These are phyloP conservation scores for Clarireedia monteithiana DNA, from an alignment of 2,329 filamentous ascomycete genomes.

Conservation along the genomic window DNA sequence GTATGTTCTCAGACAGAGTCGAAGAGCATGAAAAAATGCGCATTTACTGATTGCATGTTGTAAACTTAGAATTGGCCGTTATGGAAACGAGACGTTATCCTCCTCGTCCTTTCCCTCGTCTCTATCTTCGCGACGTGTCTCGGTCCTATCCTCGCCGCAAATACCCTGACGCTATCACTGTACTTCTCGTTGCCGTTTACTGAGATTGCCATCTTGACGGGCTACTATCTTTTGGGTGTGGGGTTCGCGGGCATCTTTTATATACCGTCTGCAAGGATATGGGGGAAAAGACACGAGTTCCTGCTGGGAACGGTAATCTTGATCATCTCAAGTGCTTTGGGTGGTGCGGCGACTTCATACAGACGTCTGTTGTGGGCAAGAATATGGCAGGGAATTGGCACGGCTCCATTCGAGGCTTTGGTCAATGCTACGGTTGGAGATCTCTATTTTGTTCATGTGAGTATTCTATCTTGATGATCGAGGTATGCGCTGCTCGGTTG, in stretches of 20 bases:
- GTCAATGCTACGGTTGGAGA: conserved; percentile 87
- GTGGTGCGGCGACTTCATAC: conserved; percentile 58
- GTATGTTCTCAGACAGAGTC: conserved; percentile 32
- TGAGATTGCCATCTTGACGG: conserved; percentile 74
- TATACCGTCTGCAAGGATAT: conserved; percentile 80
- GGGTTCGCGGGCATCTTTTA: conserved; percentile 77
- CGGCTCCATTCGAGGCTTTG: conserved; percentile 83
- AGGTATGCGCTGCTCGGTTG: neutral
- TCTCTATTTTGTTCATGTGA: conserved; percentile 79
- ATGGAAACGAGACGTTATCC: conserved; percentile 76
- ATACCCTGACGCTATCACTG: conserved; percentile 69
- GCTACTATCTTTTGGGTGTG: conserved; percentile 78
- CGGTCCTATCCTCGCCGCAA: conserved; percentile 80
- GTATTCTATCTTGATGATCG: conserved; percentile 21
- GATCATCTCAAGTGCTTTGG: conserved; percentile 71
- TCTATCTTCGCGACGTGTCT: conserved; percentile 79
- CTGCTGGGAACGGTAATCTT: conserved; percentile 68
- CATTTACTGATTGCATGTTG: conserved; percentile 7
- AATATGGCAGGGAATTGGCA: conserved; percentile 76
- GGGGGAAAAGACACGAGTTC: conserved; percentile 88
- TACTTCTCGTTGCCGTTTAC: conserved; percentile 61
- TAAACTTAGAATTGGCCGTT: conserved; percentile 66
- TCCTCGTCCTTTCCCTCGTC: conserved; percentile 67
- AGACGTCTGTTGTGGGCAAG: conserved; percentile 67
- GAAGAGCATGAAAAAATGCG: neutral